Evolutionary conservation across 2,329 filamentous ascomycete genomes (phyloP).

Genomic region (Fusarium secorum): DNA sequence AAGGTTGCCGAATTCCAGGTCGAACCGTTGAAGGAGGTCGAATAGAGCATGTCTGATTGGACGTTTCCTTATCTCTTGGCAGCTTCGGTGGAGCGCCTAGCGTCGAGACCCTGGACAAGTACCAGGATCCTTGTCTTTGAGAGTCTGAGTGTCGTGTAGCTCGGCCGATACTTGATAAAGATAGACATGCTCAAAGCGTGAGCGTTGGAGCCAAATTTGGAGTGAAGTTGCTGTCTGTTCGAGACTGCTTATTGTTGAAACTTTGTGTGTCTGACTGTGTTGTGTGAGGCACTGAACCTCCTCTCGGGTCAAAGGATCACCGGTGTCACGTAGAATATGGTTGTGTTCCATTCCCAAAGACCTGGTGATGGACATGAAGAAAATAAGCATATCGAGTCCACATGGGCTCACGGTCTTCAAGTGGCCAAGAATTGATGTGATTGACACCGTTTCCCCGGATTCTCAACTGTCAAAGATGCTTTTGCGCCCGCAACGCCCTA

Average conservation of each 20-base stretch:
- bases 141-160: background rate
- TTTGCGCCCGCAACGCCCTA: slow-evolving; percentile 45
- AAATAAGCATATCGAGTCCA: background rate
- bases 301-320: background rate
- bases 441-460: slow-evolving; percentile 20
- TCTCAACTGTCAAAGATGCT: slow-evolving; percentile 21
- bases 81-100: slow-evolving; percentile 34
- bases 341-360: background rate
- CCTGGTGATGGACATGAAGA: background rate
- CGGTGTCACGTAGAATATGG: background rate
- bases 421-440: background rate
- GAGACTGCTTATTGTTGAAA: background rate
- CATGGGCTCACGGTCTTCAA: background rate
- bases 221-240: background rate
- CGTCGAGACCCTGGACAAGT: slow-evolving; percentile 18
- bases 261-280: background rate
- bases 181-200: background rate
- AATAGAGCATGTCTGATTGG: slow-evolving; percentile 40
- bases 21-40: slow-evolving; percentile 24
- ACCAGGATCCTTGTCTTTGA: slow-evolving; percentile 6
- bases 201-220: background rate
- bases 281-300: background rate
- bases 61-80: slow-evolving; percentile 43
- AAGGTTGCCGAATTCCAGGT: slow-evolving; percentile 17
- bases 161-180: slow-evolving; percentile 17